Conservation (phyloP, 306 rosid genomes). For the Prunus davidiana region DNA sequence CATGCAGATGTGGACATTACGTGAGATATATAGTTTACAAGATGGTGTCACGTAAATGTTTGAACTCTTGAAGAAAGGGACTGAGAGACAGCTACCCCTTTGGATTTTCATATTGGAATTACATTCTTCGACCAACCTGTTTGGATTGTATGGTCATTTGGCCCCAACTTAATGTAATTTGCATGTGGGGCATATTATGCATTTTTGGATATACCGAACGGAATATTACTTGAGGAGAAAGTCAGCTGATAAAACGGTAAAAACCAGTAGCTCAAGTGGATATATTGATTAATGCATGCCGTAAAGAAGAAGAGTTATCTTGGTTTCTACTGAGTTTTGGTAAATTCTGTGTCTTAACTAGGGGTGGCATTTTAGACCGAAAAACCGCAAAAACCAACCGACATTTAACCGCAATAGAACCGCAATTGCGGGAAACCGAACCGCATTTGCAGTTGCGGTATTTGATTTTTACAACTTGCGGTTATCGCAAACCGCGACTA, state of each 20-base stretch:
- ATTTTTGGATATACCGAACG: not conserved
- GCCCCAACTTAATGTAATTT: not conserved
- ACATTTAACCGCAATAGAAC: too few relatives aligned
- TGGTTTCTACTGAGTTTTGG: conserved; percentile 8
- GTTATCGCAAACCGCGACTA: too few relatives aligned
- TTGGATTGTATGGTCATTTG: not conserved
- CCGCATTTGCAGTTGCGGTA: too few relatives aligned
- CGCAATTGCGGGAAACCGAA: too few relatives aligned
- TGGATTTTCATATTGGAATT: conserved; percentile 29
- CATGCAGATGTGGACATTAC: conserved; percentile 46
- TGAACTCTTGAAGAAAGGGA: conserved; percentile 22
- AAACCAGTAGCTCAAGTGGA: not conserved
- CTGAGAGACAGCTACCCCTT: conserved; percentile 30
- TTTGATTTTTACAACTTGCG: too few relatives aligned
- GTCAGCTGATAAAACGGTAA: not conserved
- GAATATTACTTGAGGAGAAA: not conserved
- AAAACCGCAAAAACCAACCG: too few relatives aligned
- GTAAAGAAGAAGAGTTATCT: conserved; percentile 1
- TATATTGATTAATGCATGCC: not conserved
- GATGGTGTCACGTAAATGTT: conserved; percentile 34
- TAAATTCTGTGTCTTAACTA: not conserved
- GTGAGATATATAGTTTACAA: conserved; percentile 16
- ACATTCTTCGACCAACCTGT: conserved; percentile 17
- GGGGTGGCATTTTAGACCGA: too few relatives aligned
- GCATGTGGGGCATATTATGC: not conserved